phyloP scores from a whole-genome alignment of 2,329 filamentous ascomycete species.

The Peltaster fructicola region DNA sequence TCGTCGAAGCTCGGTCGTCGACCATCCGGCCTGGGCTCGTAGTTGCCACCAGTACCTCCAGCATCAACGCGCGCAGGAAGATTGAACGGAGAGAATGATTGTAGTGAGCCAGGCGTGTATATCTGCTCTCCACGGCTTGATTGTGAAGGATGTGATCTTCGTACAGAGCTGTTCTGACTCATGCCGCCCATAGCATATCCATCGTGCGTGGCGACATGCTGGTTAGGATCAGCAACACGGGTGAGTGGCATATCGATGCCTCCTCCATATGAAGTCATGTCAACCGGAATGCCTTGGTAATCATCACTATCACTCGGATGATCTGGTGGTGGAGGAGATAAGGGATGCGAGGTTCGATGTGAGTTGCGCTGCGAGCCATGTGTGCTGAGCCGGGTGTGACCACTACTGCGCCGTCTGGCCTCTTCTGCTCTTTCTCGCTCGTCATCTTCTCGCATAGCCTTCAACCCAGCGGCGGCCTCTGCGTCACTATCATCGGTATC shows the following conservation, averaged over 20 bases:
- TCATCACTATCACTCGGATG: conserved; percentile 55
- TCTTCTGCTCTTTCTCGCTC: conserved; percentile 49
- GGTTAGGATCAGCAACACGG: conserved; percentile 37
- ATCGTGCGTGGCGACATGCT: conserved; percentile 21
- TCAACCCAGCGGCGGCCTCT: conserved; percentile 67
- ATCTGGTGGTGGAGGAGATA: conserved; percentile 24
- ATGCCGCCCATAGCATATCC: conserved; percentile 23
- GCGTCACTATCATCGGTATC: conserved; percentile 66
- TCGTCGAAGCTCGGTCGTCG: conserved; percentile 79
- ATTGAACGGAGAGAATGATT: conserved; percentile 39
- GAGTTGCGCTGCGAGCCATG: conserved; percentile 23
- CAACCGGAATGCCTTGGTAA: conserved; percentile 42
- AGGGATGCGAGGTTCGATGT: conserved; percentile 4
- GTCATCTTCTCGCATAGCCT: conserved; percentile 71
- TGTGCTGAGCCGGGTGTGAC: conserved; percentile 32
- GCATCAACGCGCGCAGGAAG: conserved; percentile 63
- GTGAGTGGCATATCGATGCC: conserved; percentile 47
- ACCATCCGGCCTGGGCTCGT: conserved; percentile 46
- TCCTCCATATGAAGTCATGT: conserved; percentile 57
- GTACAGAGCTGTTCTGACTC: conserved; percentile 27
- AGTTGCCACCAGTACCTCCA: conserved; percentile 73
- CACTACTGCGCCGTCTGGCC: conserved; percentile 39
- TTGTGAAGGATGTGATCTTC: conserved; percentile 25
- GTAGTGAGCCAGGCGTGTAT: conserved; percentile 29
- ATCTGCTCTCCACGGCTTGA: conserved; percentile 26